Percentiles rank a stretch among this genome's conserved stretches.
These are phyloP conservation scores for Pseudocercospora eumusae DNA, from an alignment of 2,329 filamentous ascomycete species.

Conservation along the genomic window DNA sequence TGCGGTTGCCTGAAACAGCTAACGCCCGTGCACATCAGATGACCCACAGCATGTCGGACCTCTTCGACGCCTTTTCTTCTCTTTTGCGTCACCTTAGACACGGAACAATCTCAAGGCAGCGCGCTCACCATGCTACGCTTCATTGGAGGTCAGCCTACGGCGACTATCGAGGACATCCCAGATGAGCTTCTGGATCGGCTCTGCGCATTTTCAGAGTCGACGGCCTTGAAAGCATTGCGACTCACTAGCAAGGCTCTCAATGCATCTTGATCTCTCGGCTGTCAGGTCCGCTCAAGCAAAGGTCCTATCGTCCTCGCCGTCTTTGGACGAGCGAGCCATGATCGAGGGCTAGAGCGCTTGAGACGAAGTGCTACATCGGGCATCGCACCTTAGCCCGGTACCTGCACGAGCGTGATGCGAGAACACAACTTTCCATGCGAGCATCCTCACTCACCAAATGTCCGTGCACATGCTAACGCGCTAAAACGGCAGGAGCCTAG, in stretches of 20 bases:
- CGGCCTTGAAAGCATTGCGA: not conserved
- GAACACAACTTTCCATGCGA: not conserved
- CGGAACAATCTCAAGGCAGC: no score
- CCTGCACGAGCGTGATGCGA: no score
- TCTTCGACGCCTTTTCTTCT: no score
- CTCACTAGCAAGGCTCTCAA: not conserved
- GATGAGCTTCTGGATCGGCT: not conserved
- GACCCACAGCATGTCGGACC: no score
- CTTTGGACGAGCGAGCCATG: no score
- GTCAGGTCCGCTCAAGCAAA: not conserved
- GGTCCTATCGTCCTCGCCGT: not conserved
- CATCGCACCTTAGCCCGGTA: not conserved
- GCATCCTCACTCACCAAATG: slow-evolving; percentile 1
- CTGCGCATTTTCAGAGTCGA: not conserved
- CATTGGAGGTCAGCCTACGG: not conserved
- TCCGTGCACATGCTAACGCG: not conserved
- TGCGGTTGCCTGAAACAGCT: no score
- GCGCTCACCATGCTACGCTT: not conserved
- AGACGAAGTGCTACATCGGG: not conserved
- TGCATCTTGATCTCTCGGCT: not conserved
- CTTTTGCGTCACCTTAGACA: no score
- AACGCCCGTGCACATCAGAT: no score
- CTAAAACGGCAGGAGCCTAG: slow-evolving; percentile 1
- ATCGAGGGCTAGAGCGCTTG: no score
- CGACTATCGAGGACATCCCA: slow-evolving; percentile 3